Evolutionary conservation across 2,329 filamentous ascomycete species (phyloP).

Genomic region (Colletotrichum sublineola): DNA sequence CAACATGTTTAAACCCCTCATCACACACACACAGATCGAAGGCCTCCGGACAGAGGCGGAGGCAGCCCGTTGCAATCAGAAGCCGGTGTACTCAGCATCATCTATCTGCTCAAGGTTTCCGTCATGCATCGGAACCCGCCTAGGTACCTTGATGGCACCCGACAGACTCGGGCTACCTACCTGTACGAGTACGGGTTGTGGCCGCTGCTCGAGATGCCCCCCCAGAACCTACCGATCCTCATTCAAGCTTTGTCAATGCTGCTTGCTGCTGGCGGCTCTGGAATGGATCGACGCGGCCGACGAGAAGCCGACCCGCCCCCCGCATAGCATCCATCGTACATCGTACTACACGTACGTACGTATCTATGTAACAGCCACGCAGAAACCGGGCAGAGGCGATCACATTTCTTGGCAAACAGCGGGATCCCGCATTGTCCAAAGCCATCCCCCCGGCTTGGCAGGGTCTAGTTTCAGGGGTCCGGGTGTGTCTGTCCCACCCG

Average conservation of each 20-base stretch:
- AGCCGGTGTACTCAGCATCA: background rate
- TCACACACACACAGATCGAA: background rate
- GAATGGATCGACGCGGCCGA: no score
- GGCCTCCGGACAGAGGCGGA: background rate
- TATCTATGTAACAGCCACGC: background rate
- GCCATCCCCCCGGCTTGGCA: constrained; percentile 31
- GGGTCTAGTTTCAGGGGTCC: constrained; percentile 39
- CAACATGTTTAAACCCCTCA: constrained; percentile 6
- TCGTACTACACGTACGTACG: no score
- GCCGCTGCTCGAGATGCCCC: background rate
- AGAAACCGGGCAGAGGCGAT: constrained; percentile 7
- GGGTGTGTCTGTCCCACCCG: constrained; percentile 15
- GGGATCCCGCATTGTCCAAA: constrained; percentile 32
- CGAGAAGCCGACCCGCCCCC: no score
- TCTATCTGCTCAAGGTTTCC: background rate
- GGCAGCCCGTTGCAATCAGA: background rate
- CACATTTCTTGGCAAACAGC: constrained; percentile 25
- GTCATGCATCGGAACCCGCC: constrained; percentile 15
- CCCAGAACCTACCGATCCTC: background rate
- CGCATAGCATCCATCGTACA: background rate
- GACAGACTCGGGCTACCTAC: no score
- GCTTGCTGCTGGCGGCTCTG: background rate
- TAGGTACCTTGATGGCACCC: no score
- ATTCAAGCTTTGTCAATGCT: no score
- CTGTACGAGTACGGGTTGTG: background rate